phyloP scores from a whole-genome alignment of 2,329 filamentous ascomycete species.

The Podosphaera fusca region DNA sequence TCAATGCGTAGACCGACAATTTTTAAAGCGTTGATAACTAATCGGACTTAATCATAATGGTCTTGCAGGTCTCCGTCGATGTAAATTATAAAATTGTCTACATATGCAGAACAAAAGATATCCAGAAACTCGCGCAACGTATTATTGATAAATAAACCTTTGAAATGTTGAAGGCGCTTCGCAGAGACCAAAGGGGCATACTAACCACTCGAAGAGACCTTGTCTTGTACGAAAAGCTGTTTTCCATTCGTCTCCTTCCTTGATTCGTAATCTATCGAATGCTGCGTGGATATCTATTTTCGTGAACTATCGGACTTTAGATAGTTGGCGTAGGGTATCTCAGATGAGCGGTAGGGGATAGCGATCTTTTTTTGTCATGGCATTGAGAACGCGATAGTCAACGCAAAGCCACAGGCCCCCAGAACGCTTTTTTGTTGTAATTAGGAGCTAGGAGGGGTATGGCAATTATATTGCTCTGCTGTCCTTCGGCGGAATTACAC shows the following conservation, averaged over 20 bases:
- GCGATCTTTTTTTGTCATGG: not conserved
- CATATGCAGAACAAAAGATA: not conserved
- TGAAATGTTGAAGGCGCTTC: not conserved
- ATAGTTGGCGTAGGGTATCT: not conserved
- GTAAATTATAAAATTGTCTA: not conserved
- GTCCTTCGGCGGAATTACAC: too few species aligned
- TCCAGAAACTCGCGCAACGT: not conserved
- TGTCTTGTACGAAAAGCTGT: not conserved
- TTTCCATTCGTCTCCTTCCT: constrained; percentile 2
- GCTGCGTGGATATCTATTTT: not conserved
- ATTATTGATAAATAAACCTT: not conserved
- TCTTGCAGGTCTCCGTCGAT: not conserved
- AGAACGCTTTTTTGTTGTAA: too few species aligned
- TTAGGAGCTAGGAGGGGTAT: too few species aligned
- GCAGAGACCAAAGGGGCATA: not conserved
- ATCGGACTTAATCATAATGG: not conserved
- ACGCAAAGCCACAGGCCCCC: not conserved
- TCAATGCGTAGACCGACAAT: not conserved
- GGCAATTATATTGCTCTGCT: too few species aligned
- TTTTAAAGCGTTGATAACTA: not conserved
- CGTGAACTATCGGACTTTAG: not conserved
- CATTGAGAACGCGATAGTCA: not conserved
- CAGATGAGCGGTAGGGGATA: not conserved
- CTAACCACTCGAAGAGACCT: not conserved
- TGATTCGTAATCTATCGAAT: not conserved